phyloP scores from a whole-genome alignment of 768 basidiomycete genomes.

The Macrolepiota fuliginosa region DNA sequence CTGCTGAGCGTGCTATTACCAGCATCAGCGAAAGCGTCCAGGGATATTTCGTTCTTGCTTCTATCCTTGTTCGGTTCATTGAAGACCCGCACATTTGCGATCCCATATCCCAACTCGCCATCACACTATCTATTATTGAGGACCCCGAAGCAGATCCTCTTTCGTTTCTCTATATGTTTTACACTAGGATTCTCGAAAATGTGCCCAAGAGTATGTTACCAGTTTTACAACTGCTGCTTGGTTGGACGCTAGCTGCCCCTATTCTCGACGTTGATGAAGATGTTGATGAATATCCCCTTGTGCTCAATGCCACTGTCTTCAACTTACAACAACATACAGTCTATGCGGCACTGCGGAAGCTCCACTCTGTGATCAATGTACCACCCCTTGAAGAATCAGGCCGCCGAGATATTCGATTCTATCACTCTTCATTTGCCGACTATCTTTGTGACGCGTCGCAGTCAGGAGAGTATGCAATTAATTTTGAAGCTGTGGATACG shows the following conservation, averaged over 20 bases:
- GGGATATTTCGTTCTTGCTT: background rate
- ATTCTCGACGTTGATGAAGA: background rate
- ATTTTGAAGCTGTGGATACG: background rate
- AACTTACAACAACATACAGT: background rate
- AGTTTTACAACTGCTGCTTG: background rate
- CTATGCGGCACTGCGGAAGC: background rate
- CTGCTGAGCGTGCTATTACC: background rate
- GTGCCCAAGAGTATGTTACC: background rate
- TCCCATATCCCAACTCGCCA: background rate
- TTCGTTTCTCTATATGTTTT: background rate
- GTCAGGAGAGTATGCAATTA: background rate
- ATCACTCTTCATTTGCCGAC: conserved; percentile 1
- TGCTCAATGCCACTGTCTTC: background rate
- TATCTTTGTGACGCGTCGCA: background rate
- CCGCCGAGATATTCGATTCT: background rate
- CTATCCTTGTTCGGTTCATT: background rate
- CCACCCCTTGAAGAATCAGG: background rate
- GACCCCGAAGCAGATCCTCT: background rate
- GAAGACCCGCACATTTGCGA: background rate
- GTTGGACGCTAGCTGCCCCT: background rate
- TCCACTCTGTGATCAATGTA: background rate
- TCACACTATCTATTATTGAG: background rate
- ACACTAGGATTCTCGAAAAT: background rate
- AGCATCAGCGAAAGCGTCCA: background rate
- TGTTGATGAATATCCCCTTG: background rate